These are phyloP conservation scores for Dacryopinax primogenitus DNA, from an alignment of 768 basidiomycete species.

Conservation along the genomic window DNA sequence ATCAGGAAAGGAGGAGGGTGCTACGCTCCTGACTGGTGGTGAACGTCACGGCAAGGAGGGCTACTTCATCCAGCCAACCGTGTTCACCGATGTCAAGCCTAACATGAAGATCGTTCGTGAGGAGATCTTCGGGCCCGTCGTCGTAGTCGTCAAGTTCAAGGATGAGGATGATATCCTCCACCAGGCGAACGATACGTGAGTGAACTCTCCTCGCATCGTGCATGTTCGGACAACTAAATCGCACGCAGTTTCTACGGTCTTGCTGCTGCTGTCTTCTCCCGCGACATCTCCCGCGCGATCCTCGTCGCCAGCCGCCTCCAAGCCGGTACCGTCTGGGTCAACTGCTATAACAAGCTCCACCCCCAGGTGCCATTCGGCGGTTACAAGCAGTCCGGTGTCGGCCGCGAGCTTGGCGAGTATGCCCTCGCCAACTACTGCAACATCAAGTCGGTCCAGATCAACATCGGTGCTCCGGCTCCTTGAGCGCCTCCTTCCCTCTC, in stretches of 20 bases:
- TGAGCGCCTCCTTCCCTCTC: background rate
- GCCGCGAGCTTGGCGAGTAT: conserved; percentile 69
- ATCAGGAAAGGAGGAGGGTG: conserved; percentile 58
- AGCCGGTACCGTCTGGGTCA: conserved; percentile 69
- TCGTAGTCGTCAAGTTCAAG: conserved; percentile 63
- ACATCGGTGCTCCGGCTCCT: background rate
- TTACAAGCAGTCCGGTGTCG: conserved; percentile 72
- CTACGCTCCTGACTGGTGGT: conserved; percentile 53
- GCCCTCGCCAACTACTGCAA: conserved; percentile 31
- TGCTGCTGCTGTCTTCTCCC: conserved; percentile 74
- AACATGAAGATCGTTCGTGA: conserved; percentile 65
- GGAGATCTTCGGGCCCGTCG: conserved; percentile 73
- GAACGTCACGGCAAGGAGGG: conserved; percentile 44
- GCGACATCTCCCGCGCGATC: conserved; percentile 62
- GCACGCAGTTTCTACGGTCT: conserved; percentile 72
- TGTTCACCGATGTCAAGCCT: conserved; percentile 52
- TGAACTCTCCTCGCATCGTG: background rate
- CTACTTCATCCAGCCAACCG: conserved; percentile 63
- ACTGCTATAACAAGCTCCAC: conserved; percentile 31
- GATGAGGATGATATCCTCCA: conserved; percentile 35
- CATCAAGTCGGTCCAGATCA: background rate
- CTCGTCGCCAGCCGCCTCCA: conserved; percentile 58
- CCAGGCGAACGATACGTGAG: conserved; percentile 63
- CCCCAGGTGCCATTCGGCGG: conserved; percentile 67
- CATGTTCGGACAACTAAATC: too few species aligned